Evolutionary conservation across 2,329 filamentous ascomycete species (phyloP), one percentile per base, ranked within the genome.

Genomic region (Botrytis medusae): DNA sequence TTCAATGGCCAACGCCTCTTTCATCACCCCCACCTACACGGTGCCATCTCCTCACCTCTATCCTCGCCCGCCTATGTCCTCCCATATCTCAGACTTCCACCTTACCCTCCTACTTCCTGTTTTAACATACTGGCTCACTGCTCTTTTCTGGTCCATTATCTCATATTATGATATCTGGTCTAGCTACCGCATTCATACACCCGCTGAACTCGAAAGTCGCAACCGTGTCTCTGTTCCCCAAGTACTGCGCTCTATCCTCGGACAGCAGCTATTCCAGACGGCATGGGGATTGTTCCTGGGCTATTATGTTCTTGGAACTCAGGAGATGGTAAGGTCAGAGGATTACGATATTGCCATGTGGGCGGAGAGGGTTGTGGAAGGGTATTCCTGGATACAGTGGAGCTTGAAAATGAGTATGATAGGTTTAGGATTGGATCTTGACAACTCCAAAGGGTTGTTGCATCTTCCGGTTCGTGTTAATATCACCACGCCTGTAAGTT

Each of bases 171-270:
- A 69, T 46, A 40, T 69, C n/a, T 69, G 59, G 42, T 32, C 67
- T 60, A n/a, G n/a, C 29, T 61, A 61, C 29, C 67, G 67, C 22
- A 69, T 69, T 37, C 95, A 98, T 84, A 98, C 95, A 0, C 95
- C 95, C 22, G 93, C 93, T 69, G 95, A 98, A 82, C 91, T 98
- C 74, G 82, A 90, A 51, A 93, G 93, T 82, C 90, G 95, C 79
- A 98, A 98, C 83, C 93, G 93, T 80, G 95, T 93, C 63, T 88
- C 92, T 63, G 89, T 93, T 75, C 92, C 87, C 84, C 91, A 97
- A 97, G 37, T 71, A 8, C 18, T 71, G 9, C 60, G 44, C 12
- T 71, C 59, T 6, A 32, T 71, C 3, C 20, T 71, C 44, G 22
- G 8, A 18, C 69, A 71, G 14, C 69, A 65, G 44, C 9, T 71